Base-by-base conservation (phyloP, 345 rosid species). In the Pseudoturritis turrita region DNA sequence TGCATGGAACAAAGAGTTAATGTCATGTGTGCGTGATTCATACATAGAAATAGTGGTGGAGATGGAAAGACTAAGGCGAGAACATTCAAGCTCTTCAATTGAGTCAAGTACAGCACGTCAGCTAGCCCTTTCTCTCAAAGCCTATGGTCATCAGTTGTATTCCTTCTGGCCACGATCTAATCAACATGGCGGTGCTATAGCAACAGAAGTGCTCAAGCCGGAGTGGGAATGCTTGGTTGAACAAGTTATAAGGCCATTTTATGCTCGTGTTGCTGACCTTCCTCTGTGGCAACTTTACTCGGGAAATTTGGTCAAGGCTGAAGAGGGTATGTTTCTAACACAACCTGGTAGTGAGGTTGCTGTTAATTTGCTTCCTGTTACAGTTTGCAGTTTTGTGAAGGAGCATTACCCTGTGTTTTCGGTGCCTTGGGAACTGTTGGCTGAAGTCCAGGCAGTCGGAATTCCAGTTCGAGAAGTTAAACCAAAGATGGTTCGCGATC, bases 401-500 rank as follows among this genome's bases (percentile, higher is more conserved):
- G 98, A 90, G 75, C 98, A 88, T 62, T 86, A 90, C 78, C 94
- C 88, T 58, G 97, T 93, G 28, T 90, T 93, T 78, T 90, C 97
- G 12, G 92, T 90, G 47, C 96, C 98, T 7, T 90, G 98, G 97
- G 93, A 88, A 45, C 76, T 93, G 84, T 86, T 90, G 60, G 76
- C 86, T 81, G 97, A 93, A 81, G 83, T 93, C 62, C 92, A 90
- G 75, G 90, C 88, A 1, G 83, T 87, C 60, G 96, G 92, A 65
- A 76, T 88, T 65, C 72, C 72, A 44, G 85, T 88, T 77, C 81
- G 81, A 74, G 97, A 90, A 86, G 86, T 93, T 64, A 89, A 89
- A 78, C 98, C 98, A 28, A 87, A 89, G 82, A 93, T 93, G 97
- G 98, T 93, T 41, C 85, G 98, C 47, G 89, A 86, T 78, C 98